These are phyloP conservation scores for Jimgerdemannia flammicorona DNA, from an alignment of 192 early-diverging fungal genomes.

Conservation along the genomic window DNA sequence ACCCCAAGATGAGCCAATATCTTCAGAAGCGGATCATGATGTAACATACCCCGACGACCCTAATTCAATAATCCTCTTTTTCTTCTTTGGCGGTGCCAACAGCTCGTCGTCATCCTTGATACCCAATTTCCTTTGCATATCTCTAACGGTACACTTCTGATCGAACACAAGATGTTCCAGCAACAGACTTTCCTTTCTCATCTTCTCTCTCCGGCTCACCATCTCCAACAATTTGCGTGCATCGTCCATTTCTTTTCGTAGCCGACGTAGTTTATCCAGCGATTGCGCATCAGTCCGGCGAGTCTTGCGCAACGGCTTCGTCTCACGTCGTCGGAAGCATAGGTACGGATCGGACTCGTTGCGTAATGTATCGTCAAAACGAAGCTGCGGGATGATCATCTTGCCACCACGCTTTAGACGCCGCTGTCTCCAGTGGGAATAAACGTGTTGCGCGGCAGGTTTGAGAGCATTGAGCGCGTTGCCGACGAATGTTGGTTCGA, in stretches of 20 bases:
- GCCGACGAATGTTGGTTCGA: slow-evolving; percentile 20
- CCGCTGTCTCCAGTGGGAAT: slow-evolving; percentile 51
- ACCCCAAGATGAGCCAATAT: background rate
- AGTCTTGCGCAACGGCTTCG: slow-evolving; percentile 83
- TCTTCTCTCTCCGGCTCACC: slow-evolving; percentile 73
- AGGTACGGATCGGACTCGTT: slow-evolving; percentile 90
- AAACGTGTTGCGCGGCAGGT: slow-evolving; percentile 24
- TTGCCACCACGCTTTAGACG: slow-evolving; percentile 42
- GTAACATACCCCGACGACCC: slow-evolving; percentile 32
- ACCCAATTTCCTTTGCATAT: slow-evolving; percentile 63
- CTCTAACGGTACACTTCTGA: slow-evolving; percentile 55
- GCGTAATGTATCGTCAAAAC: slow-evolving; percentile 61
- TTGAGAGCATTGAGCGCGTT: slow-evolving; percentile 3
- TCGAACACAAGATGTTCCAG: slow-evolving; percentile 79
- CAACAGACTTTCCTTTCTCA: slow-evolving; percentile 67
- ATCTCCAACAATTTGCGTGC: slow-evolving; percentile 78
- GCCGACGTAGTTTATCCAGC: slow-evolving; percentile 77
- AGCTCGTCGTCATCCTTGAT: slow-evolving; percentile 59
- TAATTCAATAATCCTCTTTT: slow-evolving; percentile 31
- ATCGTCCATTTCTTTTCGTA: slow-evolving; percentile 76
- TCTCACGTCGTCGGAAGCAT: slow-evolving; percentile 95
- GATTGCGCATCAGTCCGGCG: slow-evolving; percentile 81
- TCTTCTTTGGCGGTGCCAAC: slow-evolving; percentile 37
- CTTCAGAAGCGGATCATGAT: background rate
- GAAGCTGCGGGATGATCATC: slow-evolving; percentile 53